Base-by-base conservation (phyloP, 257 asterid species). In the Solanum dulcamara region DNA sequence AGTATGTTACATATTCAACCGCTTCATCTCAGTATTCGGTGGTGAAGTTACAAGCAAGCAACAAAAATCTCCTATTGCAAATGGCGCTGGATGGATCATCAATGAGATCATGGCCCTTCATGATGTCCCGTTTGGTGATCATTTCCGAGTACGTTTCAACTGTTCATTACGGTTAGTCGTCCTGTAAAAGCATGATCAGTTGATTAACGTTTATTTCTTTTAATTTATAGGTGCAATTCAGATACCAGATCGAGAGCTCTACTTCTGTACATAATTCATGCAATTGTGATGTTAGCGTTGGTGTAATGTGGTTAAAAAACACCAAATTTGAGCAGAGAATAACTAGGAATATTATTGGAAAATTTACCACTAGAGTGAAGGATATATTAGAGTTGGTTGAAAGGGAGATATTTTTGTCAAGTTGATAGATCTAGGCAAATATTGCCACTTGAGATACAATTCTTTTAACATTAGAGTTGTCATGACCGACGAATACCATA, bases 21-120 rank as follows among this genome's bases (percentile, higher is more conserved):
- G 93, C 1, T 90, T 86, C 37, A 79, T 96, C 83, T 96, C 98
- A 37, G 85, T 91, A 87, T 94, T 96, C 48, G 98, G 97, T 30
- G 98, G 95, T 30, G 98, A 93, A 86, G 98, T 96, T 8, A 90
- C 93, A 5, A 90, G 94, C 92, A 93, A 93, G 1, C 98, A 94
- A 86, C 94, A 90, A 37, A 94, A 92, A 84, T 80, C 88, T 1
- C 88, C 90, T 12, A 80, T 87, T 50, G 88, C 93, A 24, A 60
- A 89, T 22, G 87, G 88, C 18, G 75, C 75, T 9, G 97, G 98
- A 86, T 94, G 96, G 97, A 84, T 87, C 17, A 88, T 96, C 53
- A 89, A 85, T 33, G 98, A 94, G 93, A 89, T 88, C 38, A 92
- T 94, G 94, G 86, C 92, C 68, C 95, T 96, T 14, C 94, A 92